Conservation (phyloP, 371 early-diverging fungal genomes). For the Rhizopus sp. region DNA sequence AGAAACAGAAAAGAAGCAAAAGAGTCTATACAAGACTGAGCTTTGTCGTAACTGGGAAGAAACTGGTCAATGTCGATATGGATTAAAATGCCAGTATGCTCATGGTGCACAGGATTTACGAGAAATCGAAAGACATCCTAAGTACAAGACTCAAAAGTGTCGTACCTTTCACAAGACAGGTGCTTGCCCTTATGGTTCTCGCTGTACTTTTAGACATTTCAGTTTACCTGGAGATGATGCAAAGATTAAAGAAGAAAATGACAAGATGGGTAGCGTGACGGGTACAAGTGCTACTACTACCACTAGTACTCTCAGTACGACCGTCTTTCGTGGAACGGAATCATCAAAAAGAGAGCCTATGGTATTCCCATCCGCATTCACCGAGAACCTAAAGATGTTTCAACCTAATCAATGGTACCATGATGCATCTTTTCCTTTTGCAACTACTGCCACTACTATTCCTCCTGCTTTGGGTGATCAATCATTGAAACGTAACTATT, state of each 20-base stretch:
- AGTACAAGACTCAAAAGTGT: conserved; percentile 94
- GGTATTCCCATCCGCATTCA: neutral
- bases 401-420: conserved; percentile 18
- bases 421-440: conserved; percentile 5
- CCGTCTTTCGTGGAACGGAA: neutral
- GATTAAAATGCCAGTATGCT: conserved; percentile 95
- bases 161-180: conserved; percentile 89
- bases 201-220: conserved; percentile 94
- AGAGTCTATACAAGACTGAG: conserved; percentile 4
- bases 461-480: neutral
- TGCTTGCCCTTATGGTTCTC: conserved; percentile 90
- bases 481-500: conserved; percentile 10
- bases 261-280: neutral
- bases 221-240: conserved; percentile 25
- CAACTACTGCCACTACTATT: neutral
- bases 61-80: conserved; percentile 90
- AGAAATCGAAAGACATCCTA: conserved; percentile 88
- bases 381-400: conserved; percentile 12
- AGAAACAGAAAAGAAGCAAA: conserved; percentile 1
- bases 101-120: conserved; percentile 87
- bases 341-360: too few species aligned
- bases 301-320: neutral
- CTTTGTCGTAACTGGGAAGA: conserved; percentile 82
- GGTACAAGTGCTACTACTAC: too few species aligned
- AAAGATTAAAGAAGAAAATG: neutral